phyloP scores from a whole-genome alignment of 345 rosid genomes.

The Trapa incisa region DNA sequence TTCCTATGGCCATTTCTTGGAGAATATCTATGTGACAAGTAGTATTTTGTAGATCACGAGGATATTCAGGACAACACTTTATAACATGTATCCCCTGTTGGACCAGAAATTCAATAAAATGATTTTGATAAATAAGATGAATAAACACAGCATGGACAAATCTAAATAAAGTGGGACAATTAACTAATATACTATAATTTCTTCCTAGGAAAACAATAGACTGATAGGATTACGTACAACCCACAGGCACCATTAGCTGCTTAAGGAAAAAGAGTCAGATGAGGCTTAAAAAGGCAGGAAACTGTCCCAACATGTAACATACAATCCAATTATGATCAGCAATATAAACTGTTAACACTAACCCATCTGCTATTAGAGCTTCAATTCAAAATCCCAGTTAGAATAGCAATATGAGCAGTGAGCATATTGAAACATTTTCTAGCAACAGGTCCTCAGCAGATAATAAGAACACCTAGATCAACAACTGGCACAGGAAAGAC shows the following conservation, averaged over 20 bases:
- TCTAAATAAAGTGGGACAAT: not conserved
- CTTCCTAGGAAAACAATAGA: not conserved
- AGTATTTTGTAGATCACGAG: not conserved
- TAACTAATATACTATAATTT: not conserved
- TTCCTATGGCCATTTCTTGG: not conserved
- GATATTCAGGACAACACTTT: not conserved
- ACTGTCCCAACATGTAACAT: not conserved
- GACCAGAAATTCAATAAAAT: not conserved
- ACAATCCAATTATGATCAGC: not conserved
- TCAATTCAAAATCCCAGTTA: not conserved
- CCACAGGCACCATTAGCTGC: not conserved
- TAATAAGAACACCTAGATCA: not conserved
- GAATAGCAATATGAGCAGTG: not conserved
- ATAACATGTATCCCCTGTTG: not conserved
- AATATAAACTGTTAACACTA: not conserved
- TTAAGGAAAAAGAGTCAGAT: not conserved
- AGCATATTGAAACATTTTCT: not conserved
- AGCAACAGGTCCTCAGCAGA: not conserved
- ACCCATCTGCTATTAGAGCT: not conserved
- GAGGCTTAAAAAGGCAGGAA: not conserved
- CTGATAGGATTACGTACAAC: not conserved
- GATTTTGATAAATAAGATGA: not conserved
- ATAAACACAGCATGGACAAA: not conserved
- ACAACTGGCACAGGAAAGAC: not conserved
- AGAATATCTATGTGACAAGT: not conserved